Percentiles rank a stretch among this genome's conserved stretches.
phyloP scores from a whole-genome alignment of 108 stramenopile species.

The Mediolabrus comicus region DNA sequence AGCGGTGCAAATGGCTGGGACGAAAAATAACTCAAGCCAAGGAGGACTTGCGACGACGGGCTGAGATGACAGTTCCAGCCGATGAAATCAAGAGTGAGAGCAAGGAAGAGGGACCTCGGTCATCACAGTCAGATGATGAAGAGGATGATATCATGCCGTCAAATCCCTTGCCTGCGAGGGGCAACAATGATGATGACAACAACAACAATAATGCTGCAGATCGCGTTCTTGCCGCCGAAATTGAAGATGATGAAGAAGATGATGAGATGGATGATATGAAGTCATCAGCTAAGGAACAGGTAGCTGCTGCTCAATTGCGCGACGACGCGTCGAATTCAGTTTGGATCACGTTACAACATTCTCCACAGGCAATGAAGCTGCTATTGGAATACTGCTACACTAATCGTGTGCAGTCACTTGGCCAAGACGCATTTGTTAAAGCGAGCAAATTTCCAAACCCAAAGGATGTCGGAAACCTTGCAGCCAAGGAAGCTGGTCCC shows the following conservation, averaged over 20 bases:
- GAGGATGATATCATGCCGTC: constrained; percentile 38
- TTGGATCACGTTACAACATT: constrained; percentile 48
- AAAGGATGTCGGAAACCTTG: constrained; percentile 1
- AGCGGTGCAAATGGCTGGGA: constrained; percentile 74
- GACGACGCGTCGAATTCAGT: constrained; percentile 15
- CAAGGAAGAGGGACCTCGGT: constrained; percentile 19
- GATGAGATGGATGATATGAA: constrained; percentile 22
- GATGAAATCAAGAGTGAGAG: constrained; percentile 19
- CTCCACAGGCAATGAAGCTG: constrained; percentile 83
- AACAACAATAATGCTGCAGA: constrained; percentile 18
- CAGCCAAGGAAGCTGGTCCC: constrained; percentile 22
- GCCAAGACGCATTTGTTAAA: constrained; percentile 63
- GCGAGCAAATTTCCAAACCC: constrained; percentile 31
- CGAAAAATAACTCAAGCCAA: constrained; percentile 52
- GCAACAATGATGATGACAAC: constrained; percentile 1
- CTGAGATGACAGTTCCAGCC: constrained; percentile 32
- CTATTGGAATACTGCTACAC: constrained; percentile 89
- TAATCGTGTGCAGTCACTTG: constrained; percentile 73
- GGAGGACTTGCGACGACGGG: constrained; percentile 31
- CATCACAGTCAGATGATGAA: constrained; percentile 57
- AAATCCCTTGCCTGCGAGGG: constrained; percentile 13
- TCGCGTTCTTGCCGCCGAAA: constrained; percentile 36
- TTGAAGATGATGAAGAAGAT: constrained; percentile 66
- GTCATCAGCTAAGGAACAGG: neutral
- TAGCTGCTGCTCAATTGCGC: neutral